Evolutionary conservation across 2,329 filamentous ascomycete species (phyloP).

Genomic region (Amphichorda felina): DNA sequence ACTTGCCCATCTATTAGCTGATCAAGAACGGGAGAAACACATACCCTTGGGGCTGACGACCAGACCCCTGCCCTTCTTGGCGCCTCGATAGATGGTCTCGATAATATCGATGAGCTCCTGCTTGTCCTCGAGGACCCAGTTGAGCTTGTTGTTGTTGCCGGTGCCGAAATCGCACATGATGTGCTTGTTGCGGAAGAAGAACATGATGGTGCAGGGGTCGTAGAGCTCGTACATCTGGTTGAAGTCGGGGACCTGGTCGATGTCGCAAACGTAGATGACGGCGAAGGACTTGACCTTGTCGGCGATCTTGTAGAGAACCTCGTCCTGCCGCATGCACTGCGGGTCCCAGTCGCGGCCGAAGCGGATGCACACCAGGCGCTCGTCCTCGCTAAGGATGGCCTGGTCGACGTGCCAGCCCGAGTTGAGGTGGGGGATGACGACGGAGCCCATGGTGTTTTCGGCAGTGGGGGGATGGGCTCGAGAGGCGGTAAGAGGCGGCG

Average conservation of each 20-base stretch:
- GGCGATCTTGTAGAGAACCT: slow-evolving; percentile 88
- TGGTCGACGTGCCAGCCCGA: slow-evolving; percentile 98
- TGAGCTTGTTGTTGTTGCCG: slow-evolving; percentile 97
- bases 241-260: slow-evolving; percentile 84
- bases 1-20: neutral
- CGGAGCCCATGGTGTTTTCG: slow-evolving; percentile 51
- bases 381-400: slow-evolving; percentile 79
- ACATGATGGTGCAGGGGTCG: slow-evolving; percentile 92
- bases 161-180: slow-evolving; percentile 99
- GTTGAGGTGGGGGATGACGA: slow-evolving; percentile 81
- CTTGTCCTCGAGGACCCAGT: slow-evolving; percentile 91
- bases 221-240: slow-evolving; percentile 93
- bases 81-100: slow-evolving; percentile 95
- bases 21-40: slow-evolving; percentile 2
- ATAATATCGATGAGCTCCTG: slow-evolving; percentile 98
- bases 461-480: neutral
- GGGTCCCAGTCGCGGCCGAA: slow-evolving; percentile 82
- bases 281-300: slow-evolving; percentile 90
- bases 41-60: slow-evolving; percentile 84
- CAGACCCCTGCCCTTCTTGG: slow-evolving; percentile 93
- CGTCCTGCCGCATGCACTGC: slow-evolving; percentile 68
- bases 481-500: too few species aligned
- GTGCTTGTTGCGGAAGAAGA: slow-evolving; percentile 95
- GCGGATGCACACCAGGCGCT: slow-evolving; percentile 84
- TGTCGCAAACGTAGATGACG: slow-evolving; percentile 87